Base-by-base conservation (phyloP, 192 early-diverging fungal species). In the Gryganskiella cystojenkinii region DNA sequence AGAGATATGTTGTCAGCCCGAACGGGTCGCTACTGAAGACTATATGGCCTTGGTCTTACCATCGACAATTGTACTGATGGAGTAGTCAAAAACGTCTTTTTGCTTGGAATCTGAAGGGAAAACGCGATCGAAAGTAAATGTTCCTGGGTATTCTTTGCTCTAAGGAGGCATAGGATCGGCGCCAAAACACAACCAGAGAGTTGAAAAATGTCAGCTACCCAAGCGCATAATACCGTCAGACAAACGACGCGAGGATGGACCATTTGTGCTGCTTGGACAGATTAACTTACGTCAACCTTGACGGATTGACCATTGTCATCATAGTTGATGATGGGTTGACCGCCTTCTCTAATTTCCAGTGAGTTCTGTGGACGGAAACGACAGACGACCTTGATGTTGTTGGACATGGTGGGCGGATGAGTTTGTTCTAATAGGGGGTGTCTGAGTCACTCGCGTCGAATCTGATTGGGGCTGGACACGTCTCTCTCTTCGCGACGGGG, bases 351-450 rank as follows among this genome's bases (percentile, higher is more conserved):
- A 59, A 92, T 90, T 88, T 99, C 98, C 42, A 93, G 80, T 56
- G 89, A 84, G 83, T 99, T 99, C 74, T 96, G 94, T 55, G 98
- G 98, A 56, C 96, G 90, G 84, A 99, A 98, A 56, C 98, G 92
- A 86, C 95, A 96, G 64, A 99, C 93, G 66, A 99, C 98, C 81
- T 93, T 93, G 85, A 99, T 98, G 81, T 94, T 96, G 80, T 92
- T 95, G 47, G 74, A 78, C 74, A 78, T 78, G 55, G 27, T 62
- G 47, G 17, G 22, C 15, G 28, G 17, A 56, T 9, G 20, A 22
- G 19, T 49, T 28, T 30, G 20, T 20, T 27, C 49, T 22, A 25
- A 30, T 19, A 27, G 20, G 31, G 50, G 30, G 55, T 30, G 31
- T 56, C 54, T 33, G 54, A 27, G 27, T 56, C 55, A 56, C 55